Evolutionary conservation across 2,329 filamentous ascomycete genomes (phyloP).

Genomic region (Colletotrichum falcatum): DNA sequence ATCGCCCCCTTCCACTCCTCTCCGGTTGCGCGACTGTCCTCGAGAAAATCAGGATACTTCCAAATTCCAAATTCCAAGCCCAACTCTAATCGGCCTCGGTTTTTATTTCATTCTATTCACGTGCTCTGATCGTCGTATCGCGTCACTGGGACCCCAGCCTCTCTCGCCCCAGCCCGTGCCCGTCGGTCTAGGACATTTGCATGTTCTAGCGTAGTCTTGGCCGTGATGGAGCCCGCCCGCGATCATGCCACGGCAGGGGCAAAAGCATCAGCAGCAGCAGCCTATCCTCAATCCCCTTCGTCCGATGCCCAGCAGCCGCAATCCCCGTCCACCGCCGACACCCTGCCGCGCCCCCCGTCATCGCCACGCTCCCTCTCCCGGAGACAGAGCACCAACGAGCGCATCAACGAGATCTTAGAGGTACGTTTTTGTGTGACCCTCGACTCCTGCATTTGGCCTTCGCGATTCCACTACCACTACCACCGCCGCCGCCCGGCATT

Average conservation of each 20-base stretch:
- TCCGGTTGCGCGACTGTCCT: conserved; percentile 6
- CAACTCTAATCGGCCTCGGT: not conserved
- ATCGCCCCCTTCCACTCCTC: conserved; percentile 10
- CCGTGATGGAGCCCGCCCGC: conserved; percentile 34
- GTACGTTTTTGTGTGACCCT: conserved; percentile 48
- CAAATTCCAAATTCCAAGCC: not conserved
- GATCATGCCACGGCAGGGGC: conserved; percentile 28
- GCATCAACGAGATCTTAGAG: conserved; percentile 61
- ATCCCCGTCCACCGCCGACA: conserved; percentile 23
- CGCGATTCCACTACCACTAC: not conserved
- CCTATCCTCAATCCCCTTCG: conserved; percentile 10
- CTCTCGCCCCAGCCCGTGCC: no score
- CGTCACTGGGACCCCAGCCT: conserved; percentile 46
- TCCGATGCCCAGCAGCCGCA: conserved; percentile 25
- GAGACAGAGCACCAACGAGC: conserved; percentile 51
- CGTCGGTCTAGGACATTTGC: conserved; percentile 22
- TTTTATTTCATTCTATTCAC: not conserved
- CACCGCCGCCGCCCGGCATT: not conserved
- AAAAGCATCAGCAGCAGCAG: conserved; percentile 9
- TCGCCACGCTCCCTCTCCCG: conserved; percentile 29
- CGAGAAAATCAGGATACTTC: not conserved
- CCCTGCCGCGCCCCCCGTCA: conserved; percentile 21
- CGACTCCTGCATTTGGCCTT: conserved; percentile 23
- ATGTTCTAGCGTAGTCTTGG: conserved; percentile 27
- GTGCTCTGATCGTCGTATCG: conserved; percentile 15